phyloP scores from a whole-genome alignment of 1,284 basidiomycete genomes.

The Cryptococcus sp. region DNA sequence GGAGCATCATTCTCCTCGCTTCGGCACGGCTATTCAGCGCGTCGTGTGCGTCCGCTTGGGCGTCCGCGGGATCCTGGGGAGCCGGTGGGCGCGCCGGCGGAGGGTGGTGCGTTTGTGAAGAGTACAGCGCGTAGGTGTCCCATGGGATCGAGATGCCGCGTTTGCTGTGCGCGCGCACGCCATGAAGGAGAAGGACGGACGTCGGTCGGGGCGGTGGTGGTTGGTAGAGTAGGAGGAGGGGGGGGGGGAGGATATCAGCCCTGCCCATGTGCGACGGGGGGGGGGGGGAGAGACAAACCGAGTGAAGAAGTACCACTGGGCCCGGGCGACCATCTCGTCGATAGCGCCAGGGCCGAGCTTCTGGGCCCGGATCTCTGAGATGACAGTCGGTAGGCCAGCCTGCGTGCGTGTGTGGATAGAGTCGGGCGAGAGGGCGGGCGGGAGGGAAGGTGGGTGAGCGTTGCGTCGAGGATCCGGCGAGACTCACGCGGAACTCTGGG shows the following conservation, averaged over 20 bases:
- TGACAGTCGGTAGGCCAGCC: conserved; percentile 41
- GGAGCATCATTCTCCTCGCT: conserved; percentile 24
- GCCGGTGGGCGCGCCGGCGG: too few relatives aligned
- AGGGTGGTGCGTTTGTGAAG: neutral
- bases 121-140: conserved; percentile 18
- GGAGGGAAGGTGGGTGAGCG: too few relatives aligned
- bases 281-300: conserved; percentile 16
- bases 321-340: conserved; percentile 40
- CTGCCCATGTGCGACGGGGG: neutral
- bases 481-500: conserved; percentile 37
- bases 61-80: conserved; percentile 1
- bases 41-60: too few relatives aligned
- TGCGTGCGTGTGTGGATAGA: conserved; percentile 11
- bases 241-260: neutral
- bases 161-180: conserved; percentile 1
- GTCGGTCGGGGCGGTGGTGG: neutral
- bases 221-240: neutral
- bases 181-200: neutral
- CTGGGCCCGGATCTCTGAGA: conserved; percentile 28
- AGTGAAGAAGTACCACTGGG: conserved; percentile 47
- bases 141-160: conserved; percentile 18
- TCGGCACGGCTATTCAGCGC: conserved; percentile 20
- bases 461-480: too few relatives aligned
- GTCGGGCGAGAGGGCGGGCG: neutral
- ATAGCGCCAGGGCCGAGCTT: conserved; percentile 26